A percentile compares a stretch with the other conserved stretches of the same genome.
phyloP scores from a whole-genome alignment of 345 rosid genomes.

The Dovyalis caffra region DNA sequence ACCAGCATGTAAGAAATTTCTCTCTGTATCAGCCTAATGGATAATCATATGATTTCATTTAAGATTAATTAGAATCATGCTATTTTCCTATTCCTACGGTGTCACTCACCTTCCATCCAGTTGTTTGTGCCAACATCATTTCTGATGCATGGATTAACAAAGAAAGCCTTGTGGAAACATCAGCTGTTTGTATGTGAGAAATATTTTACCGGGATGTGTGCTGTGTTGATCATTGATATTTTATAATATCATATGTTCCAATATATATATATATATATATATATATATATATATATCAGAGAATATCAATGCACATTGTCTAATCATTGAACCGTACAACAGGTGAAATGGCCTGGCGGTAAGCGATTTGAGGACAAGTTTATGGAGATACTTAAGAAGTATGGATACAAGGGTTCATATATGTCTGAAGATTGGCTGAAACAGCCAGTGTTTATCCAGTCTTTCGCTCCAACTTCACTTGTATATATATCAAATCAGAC shows the following conservation, averaged over 20 bases:
- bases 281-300: neutral
- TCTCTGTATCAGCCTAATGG: neutral
- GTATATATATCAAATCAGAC: conserved; percentile 57
- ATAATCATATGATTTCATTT: neutral
- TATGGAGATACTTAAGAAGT: conserved; percentile 68
- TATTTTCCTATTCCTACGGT: neutral
- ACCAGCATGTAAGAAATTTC: conserved; percentile 60
- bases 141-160: neutral
- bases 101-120: neutral
- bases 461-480: conserved; percentile 91
- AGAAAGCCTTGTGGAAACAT: neutral
- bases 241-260: neutral
- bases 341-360: conserved; percentile 86
- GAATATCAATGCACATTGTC: no score
- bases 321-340: conserved; percentile 22
- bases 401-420: conserved; percentile 79
- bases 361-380: conserved; percentile 74
- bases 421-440: conserved; percentile 80
- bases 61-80: neutral
- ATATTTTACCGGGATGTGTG: neutral
- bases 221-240: neutral
- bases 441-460: conserved; percentile 85
- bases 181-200: neutral
- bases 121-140: no score
- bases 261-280: neutral